These are phyloP conservation scores for Phytophthora europaea DNA, from an alignment of 352 stramenopile genomes.

Conservation along the genomic window DNA sequence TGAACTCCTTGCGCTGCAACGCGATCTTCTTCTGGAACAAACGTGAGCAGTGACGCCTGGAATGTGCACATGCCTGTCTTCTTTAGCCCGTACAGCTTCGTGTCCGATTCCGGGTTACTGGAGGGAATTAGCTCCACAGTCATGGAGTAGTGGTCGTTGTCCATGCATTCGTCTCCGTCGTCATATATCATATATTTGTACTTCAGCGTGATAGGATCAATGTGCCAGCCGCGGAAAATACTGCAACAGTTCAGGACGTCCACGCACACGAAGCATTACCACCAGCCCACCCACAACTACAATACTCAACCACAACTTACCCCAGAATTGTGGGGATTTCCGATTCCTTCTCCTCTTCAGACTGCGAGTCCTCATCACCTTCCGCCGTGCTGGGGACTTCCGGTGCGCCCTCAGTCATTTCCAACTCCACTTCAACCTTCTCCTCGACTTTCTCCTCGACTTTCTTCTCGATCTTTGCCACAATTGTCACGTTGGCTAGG, in stretches of 20 bases:
- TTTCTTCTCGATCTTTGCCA: slow-evolving; percentile 34
- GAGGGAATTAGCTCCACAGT: slow-evolving; percentile 65
- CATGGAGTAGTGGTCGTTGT: slow-evolving; percentile 54
- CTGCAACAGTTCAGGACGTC: slow-evolving; percentile 33
- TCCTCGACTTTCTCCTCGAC: slow-evolving; percentile 26
- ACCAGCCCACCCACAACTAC: background rate
- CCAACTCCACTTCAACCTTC: slow-evolving; percentile 36
- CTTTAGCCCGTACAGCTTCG: slow-evolving; percentile 64
- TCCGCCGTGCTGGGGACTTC: slow-evolving; percentile 14
- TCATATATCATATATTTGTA: slow-evolving; percentile 88
- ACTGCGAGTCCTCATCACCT: slow-evolving; percentile 21
- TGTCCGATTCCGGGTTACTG: slow-evolving; percentile 43
- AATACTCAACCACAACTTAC: slow-evolving; percentile 30
- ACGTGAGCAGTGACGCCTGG: slow-evolving; percentile 55
- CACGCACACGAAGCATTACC: background rate
- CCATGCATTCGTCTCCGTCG: slow-evolving; percentile 74
- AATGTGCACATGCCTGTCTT: slow-evolving; percentile 71
- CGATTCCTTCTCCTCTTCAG: slow-evolving; percentile 26
- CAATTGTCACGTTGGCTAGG: slow-evolving; percentile 70
- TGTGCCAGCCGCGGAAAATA: slow-evolving; percentile 82
- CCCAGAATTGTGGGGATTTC: slow-evolving; percentile 61
- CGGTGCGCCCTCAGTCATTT: slow-evolving; percentile 24
- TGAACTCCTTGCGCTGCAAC: slow-evolving; percentile 63
- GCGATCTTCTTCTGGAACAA: slow-evolving; percentile 54
- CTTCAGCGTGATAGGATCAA: slow-evolving; percentile 78